Conservation (phyloP, 352 stramenopile genomes). For the Pythium apleroticum region DNA sequence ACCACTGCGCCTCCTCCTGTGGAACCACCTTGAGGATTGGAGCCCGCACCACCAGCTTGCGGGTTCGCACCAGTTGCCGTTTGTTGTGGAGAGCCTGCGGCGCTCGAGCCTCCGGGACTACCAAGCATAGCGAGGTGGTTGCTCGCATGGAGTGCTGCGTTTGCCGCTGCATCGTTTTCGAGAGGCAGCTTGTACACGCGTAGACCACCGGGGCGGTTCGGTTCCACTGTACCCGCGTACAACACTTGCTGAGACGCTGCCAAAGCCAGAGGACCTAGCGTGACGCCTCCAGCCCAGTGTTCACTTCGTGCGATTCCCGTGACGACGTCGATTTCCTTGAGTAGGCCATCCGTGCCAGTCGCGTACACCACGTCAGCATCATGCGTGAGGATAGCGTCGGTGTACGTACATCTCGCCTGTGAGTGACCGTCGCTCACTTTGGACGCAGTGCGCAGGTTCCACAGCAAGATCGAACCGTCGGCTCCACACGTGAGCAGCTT, state of each 20-base stretch:
- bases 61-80: constrained; percentile 19
- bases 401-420: constrained; percentile 74
- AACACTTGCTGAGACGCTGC: constrained; percentile 88
- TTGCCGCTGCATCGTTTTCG: constrained; percentile 43
- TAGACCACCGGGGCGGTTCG: constrained; percentile 60
- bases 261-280: constrained; percentile 80
- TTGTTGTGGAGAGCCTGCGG: constrained; percentile 23
- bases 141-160: constrained; percentile 5
- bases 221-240: constrained; percentile 86
- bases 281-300: constrained; percentile 47
- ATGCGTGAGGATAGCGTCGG: constrained; percentile 53
- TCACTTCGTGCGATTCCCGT: constrained; percentile 57
- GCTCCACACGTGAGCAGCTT: constrained; percentile 74
- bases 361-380: constrained; percentile 83
- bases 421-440: constrained; percentile 82
- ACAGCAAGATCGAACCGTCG: constrained; percentile 76
- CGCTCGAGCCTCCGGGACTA: constrained; percentile 15
- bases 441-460: constrained; percentile 68
- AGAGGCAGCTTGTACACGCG: constrained; percentile 73
- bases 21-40: constrained; percentile 17
- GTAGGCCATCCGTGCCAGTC: constrained; percentile 87
- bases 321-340: constrained; percentile 89
- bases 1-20: constrained; percentile 5
- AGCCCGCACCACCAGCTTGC: constrained; percentile 13
- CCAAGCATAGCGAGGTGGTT: constrained; percentile 13